Evolutionary conservation across 1,139 yeast species (phyloP), one percentile per base, ranked within the genome.

Genomic region (Geotrichum europaeum): DNA sequence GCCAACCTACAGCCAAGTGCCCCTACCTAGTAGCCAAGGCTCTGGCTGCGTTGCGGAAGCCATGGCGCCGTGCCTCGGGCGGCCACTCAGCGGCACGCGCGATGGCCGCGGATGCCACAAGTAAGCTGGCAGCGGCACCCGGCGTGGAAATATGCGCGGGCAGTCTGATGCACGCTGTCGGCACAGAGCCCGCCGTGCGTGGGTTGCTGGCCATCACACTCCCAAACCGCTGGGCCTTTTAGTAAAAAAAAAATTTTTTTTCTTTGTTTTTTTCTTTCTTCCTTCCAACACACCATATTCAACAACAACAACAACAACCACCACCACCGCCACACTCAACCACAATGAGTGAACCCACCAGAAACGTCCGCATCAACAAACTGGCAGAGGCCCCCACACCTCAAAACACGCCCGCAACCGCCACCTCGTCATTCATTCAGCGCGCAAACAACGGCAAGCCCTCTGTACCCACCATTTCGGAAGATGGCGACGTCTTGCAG

Each of bases 341-440:
- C 18, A 57, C 43, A 32, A 85, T 85, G 89, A 79, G 86, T 63
- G 89, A 83, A 75, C 89, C 89, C 57, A 85, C 85, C 73, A 84
- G 84, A 76, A 75, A 69, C 70, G 73, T 81, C 77, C 75, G 85
- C 71, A 76, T 84, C 67, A 86, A 87, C 71, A 90, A 89, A 73
- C 84, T 91, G 68, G 87, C 96, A 67, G 85, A 87, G 72, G 99
- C 99, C 4, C 99, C 99, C 57, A 94, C 99, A 1, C 99, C 99
- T 13, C 99, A 95, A 73, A 94, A 94, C 80, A 94, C 99, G 1
- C 99, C 99, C 28, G 89, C 98, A 4, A 86, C 96, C 36, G 89
- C 88, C 51, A 49, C 47, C 25, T 85, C 84, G 64, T 87, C 94
- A 57, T 91, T 84, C 74, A 80, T 85, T 81, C 75, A 81, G 81